Evolutionary conservation across 2,329 filamentous ascomycete species (phyloP).

Genomic region (Fusarium luffae): DNA sequence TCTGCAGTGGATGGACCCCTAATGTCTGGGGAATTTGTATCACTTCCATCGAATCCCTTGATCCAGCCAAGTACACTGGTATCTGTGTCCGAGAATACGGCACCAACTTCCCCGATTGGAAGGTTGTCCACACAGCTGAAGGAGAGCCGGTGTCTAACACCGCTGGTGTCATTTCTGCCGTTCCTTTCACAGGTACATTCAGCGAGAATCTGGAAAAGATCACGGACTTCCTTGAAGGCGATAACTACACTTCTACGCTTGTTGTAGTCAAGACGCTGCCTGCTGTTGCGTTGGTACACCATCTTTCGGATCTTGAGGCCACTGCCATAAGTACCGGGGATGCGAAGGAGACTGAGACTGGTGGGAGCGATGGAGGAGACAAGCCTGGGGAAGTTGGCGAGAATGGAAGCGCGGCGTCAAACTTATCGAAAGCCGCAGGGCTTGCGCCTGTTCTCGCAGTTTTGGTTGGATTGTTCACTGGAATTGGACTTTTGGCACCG

Average conservation of each 20-base stretch:
- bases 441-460: not conserved
- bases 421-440: not conserved
- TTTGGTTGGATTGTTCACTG: conserved; percentile 15
- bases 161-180: conserved; percentile 1
- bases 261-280: conserved; percentile 8
- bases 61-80: not conserved
- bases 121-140: not conserved
- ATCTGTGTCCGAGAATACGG: not conserved
- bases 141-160: conserved; percentile 9
- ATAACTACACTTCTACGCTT: not conserved
- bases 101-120: too few species aligned
- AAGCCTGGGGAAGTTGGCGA: not conserved
- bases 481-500: conserved; percentile 24
- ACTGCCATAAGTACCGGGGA: not conserved
- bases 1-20: conserved; percentile 25
- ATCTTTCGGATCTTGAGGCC: conserved; percentile 23
- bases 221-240: not conserved
- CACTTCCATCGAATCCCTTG: conserved; percentile 11
- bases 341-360: not conserved
- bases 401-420: not conserved
- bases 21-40: conserved; percentile 14
- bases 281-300: conserved; percentile 29
- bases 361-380: not conserved
- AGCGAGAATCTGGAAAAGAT: not conserved
- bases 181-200: not conserved